Conservation (phyloP, 2,329 filamentous ascomycete species). For the Plenodomus lindquistii region DNA sequence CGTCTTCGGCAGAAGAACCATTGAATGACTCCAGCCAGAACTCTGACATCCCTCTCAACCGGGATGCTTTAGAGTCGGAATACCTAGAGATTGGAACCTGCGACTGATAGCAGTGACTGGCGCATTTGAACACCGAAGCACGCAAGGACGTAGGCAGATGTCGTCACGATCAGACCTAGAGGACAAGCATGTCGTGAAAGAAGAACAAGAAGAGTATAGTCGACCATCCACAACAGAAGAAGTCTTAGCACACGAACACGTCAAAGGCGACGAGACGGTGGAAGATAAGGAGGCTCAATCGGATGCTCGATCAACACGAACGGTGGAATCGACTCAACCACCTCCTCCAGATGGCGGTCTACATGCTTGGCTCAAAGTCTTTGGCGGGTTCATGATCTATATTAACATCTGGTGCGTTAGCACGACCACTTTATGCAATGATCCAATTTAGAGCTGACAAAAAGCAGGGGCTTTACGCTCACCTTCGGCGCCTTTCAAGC, state of each 20-base stretch:
- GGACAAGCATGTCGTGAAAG: conserved; percentile 17
- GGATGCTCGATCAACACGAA: conserved; percentile 23
- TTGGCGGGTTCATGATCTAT: conserved; percentile 45
- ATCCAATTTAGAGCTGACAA: conserved; percentile 2
- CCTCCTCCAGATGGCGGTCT: conserved; percentile 43
- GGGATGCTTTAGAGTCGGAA: neutral
- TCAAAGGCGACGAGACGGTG: conserved; percentile 3
- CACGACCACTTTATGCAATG: neutral
- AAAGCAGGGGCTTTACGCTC: conserved; percentile 46
- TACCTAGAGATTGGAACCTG: neutral
- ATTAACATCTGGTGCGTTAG: conserved; percentile 43
- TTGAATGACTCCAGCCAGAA: neutral
- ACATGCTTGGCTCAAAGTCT: conserved; percentile 45
- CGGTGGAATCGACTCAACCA: conserved; percentile 32
- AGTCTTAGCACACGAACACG: neutral
- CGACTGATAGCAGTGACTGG: too few species aligned
- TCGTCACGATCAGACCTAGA: conserved; percentile 15
- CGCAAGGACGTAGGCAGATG: neutral
- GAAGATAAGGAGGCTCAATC: conserved; percentile 21
- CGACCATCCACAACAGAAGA: conserved; percentile 10
- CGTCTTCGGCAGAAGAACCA: neutral
- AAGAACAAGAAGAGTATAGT: conserved; percentile 20
- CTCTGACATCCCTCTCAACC: neutral
- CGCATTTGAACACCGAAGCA: too few species aligned
- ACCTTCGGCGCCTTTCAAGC: conserved; percentile 51